These are phyloP conservation scores for Funneliformis caledonium DNA, from an alignment of 371 early-diverging fungal genomes.

Conservation along the genomic window DNA sequence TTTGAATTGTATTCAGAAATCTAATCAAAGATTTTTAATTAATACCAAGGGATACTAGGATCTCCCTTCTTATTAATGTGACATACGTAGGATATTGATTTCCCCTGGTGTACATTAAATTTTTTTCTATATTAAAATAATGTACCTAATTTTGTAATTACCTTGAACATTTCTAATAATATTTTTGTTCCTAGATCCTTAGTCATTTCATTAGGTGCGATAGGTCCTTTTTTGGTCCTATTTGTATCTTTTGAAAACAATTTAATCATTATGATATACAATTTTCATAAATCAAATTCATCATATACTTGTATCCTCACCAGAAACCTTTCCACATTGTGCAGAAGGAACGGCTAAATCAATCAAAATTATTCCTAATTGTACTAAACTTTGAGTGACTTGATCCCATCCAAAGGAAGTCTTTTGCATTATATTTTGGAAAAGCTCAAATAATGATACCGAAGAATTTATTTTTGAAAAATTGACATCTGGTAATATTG, in stretches of 20 bases:
- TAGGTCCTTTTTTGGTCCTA: conserved; percentile 38
- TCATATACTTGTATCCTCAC: conserved; percentile 16
- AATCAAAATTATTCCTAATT: conserved; percentile 58
- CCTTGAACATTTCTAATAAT: conserved; percentile 57
- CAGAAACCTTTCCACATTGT: conserved; percentile 42
- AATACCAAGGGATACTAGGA: not conserved
- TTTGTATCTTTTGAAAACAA: conserved; percentile 39
- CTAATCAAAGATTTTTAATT: not conserved
- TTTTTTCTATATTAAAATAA: not conserved
- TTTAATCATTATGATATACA: not conserved
- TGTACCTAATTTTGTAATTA: conserved; percentile 25
- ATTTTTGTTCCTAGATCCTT: conserved; percentile 54
- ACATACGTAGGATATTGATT: not conserved
- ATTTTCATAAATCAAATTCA: not conserved
- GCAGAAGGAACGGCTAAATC: conserved; percentile 52
- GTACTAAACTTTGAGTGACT: conserved; percentile 62
- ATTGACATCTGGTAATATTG: not conserved
- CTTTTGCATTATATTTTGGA: conserved; percentile 50
- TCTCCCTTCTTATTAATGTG: not conserved
- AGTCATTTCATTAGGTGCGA: conserved; percentile 44
- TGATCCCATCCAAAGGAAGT: conserved; percentile 67
- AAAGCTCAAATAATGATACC: conserved; percentile 42
- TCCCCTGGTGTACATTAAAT: not conserved
- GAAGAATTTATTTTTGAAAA: conserved; percentile 4
- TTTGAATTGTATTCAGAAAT: not conserved